Conservation (phyloP, 1,284 basidiomycete species). For the Austroboletus niveus region DNA sequence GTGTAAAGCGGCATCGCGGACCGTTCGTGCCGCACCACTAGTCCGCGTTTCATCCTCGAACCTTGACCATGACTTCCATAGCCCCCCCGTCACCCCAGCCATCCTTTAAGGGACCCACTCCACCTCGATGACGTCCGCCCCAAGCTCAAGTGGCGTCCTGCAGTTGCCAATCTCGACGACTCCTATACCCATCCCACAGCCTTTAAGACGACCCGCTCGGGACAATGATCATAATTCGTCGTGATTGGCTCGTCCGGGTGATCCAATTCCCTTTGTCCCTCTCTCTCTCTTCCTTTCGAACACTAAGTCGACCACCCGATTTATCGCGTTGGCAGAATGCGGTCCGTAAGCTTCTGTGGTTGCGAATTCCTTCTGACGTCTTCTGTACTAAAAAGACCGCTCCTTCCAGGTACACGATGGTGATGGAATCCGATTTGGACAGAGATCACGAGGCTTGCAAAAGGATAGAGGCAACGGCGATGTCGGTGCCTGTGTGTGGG, state of each 20-base stretch:
- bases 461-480: slow-evolving; percentile 20
- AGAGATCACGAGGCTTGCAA: slow-evolving; percentile 30
- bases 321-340: slow-evolving; percentile 5
- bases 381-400: slow-evolving; percentile 11
- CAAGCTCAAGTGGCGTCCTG: too few relatives aligned
- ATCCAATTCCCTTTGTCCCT: too few relatives aligned
- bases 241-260: too few relatives aligned
- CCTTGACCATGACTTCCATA: slow-evolving; percentile 35
- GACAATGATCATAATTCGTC: too few relatives aligned
- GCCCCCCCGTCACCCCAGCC: slow-evolving; percentile 21
- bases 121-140: too few relatives aligned
- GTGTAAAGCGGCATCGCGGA: too few relatives aligned
- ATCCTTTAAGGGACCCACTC: too few relatives aligned
- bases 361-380: slow-evolving; percentile 6
- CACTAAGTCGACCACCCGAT: too few relatives aligned
- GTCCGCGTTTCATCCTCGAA: slow-evolving; percentile 28
- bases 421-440: slow-evolving; percentile 35
- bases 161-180: too few relatives aligned
- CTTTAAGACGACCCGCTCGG: too few relatives aligned
- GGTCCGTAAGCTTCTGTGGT: slow-evolving; percentile 4
- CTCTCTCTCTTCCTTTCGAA: too few relatives aligned
- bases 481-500: slow-evolving; percentile 3
- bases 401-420: slow-evolving; percentile 36
- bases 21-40: slow-evolving; percentile 18
- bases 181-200: too few relatives aligned